These are phyloP conservation scores for Serendipita sp. DNA, from an alignment of 768 basidiomycete species.

Conservation along the genomic window DNA sequence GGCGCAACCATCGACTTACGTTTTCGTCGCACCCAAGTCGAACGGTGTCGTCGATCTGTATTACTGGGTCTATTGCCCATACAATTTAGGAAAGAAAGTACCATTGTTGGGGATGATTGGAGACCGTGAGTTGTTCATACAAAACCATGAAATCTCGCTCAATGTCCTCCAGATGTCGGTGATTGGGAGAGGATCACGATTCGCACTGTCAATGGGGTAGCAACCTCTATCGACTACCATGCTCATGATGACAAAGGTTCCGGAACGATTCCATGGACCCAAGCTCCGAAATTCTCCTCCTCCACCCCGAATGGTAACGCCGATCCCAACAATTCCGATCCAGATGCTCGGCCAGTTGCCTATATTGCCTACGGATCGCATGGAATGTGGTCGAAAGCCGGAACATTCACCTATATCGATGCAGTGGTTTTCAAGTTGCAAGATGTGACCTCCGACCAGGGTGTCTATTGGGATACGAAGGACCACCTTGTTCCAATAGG, in stretches of 20 bases:
- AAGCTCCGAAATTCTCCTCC: conserved; percentile 4
- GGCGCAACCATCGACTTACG: neutral
- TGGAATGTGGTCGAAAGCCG: conserved; percentile 6
- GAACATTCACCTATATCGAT: conserved; percentile 8
- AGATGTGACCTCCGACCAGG: conserved; percentile 4
- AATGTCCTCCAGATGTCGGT: neutral
- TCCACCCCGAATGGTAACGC: neutral
- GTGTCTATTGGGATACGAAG: conserved; percentile 7
- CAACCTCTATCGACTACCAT: conserved; percentile 5
- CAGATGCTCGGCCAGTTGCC: conserved; percentile 3
- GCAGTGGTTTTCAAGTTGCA: conserved; percentile 9
- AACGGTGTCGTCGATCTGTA: conserved; percentile 8
- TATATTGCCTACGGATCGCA: conserved; percentile 8
- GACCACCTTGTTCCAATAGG: neutral
- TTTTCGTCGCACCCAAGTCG: conserved; percentile 7
- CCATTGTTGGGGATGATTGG: conserved; percentile 1
- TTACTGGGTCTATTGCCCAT: conserved; percentile 8
- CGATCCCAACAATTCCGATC: neutral
- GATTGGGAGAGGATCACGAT: conserved; percentile 8
- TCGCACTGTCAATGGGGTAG: conserved; percentile 8
- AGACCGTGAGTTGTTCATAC: neutral
- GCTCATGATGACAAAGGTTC: conserved; percentile 7
- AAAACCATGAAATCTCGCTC: neutral
- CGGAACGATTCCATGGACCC: conserved; percentile 4
- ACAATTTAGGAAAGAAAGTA: conserved; percentile 6